Base-by-base conservation (phyloP, 108 stramenopile genomes). In the Nannochloropsis gaditana region DNA sequence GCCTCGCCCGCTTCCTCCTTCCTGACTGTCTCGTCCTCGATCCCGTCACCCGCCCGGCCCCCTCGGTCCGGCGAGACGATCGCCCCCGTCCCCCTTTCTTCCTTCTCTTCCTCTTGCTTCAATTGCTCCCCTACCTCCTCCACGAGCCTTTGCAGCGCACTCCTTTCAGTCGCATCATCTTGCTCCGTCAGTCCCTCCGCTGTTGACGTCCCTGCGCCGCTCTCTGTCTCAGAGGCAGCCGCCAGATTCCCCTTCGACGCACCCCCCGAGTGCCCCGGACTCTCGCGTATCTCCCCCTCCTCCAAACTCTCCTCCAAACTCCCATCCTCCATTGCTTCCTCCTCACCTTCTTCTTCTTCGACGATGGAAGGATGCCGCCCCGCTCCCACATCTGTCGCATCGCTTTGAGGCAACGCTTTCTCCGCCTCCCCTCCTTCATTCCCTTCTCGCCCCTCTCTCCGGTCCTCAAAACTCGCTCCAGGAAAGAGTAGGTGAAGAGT, bases 241-340 rank as follows among this genome's bases (percentile, higher is more conserved):
- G 31, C 31, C 31, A 31, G 31, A 31, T 0, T 31, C 31, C 31
- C 1, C 31, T 31, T 31, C 31, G 31, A 31, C 31, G 31, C 31
- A 31, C 31, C 31, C 31, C 31, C 31, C 31, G 31, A 31, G 31
- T 31, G 1, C 31, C 31, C 6, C 59, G 2, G 8, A 73, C 59
- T 73, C 59, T 73, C 59, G 19, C 59, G 59, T 73, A 73, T 73
- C 59, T 73, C 59, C n/a, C 59, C 59, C 59, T 73, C 59, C 6
- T 73, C 59, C 59, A 73, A 73, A n/a, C 59, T 73, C 59, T 73
- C 59, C 59, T 73, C 59, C 19, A n/a, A 15, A 73, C 59, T 6
- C 59, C n/a, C 59, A 15, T 73, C 59, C 8, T 73, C 59, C 47
- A 50, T 1, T 1, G 11, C 47, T 6, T 8, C 59, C 59, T 73